phyloP scores from a whole-genome alignment of 768 basidiomycete genomes.

The Gloeostereum incarnatum region DNA sequence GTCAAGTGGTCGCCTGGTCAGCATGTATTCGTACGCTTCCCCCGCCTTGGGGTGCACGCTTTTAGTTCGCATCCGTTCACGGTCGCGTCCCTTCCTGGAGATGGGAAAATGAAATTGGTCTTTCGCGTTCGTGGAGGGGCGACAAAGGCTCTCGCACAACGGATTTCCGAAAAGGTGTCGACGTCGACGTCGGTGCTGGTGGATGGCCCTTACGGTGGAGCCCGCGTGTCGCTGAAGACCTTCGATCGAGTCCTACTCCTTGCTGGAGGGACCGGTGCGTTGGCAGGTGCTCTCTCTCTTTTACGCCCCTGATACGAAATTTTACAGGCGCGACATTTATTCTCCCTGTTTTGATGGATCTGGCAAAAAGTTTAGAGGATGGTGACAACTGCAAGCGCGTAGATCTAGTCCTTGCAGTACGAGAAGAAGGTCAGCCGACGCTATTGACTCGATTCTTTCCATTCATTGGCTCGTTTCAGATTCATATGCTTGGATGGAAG shows the following conservation, averaged over 20 bases:
- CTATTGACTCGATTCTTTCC: not conserved
- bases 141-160: constrained; percentile 9
- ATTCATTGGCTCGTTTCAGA: constrained; percentile 5
- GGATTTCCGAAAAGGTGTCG: constrained; percentile 3
- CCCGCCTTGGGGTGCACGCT: constrained; percentile 9
- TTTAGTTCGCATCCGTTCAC: constrained; percentile 21
- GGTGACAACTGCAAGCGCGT: constrained; percentile 12
- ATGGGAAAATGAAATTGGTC: constrained; percentile 9
- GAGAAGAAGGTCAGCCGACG: constrained; percentile 9
- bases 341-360: constrained; percentile 17
- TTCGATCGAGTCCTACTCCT: constrained; percentile 20
- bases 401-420: constrained; percentile 15
- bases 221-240: constrained; percentile 14
- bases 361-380: constrained; percentile 9
- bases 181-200: constrained; percentile 8
- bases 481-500: constrained; percentile 12
- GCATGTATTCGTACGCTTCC: constrained; percentile 19
- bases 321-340: constrained; percentile 15
- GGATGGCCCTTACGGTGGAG: constrained; percentile 18
- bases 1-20: constrained; percentile 23
- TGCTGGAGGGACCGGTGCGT: constrained; percentile 22
- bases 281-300: not conserved
- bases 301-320: not conserved
- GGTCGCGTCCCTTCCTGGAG: constrained; percentile 12
- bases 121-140: constrained; percentile 15